These are phyloP conservation scores for Gentiana macrophylla DNA, from an alignment of 257 asterid genomes.

Conservation along the genomic window DNA sequence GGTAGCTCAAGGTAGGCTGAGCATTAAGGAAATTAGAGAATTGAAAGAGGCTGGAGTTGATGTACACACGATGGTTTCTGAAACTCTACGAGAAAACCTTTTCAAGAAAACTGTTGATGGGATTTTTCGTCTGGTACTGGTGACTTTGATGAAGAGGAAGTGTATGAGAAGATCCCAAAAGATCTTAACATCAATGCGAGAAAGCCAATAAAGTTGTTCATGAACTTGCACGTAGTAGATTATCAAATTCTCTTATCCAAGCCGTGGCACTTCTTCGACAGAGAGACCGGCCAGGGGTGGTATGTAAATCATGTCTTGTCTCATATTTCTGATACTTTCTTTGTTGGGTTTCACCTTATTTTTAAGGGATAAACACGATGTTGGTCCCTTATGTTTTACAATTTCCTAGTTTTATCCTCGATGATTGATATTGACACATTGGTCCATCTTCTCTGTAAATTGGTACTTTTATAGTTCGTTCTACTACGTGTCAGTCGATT, in stretches of 20 bases:
- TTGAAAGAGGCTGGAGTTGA: slow-evolving; percentile 77
- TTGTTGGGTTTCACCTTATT: background rate
- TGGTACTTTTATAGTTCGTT: no score
- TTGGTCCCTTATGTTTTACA: no score
- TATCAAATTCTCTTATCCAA: slow-evolving; percentile 77
- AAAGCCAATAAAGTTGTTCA: slow-evolving; percentile 66
- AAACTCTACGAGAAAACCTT: slow-evolving; percentile 68
- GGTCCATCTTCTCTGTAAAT: no score
- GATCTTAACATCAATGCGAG: slow-evolving; percentile 58
- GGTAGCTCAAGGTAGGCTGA: slow-evolving; percentile 75
- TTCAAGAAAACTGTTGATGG: slow-evolving; percentile 64
- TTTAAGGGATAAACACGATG: no score
- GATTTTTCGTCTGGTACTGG: slow-evolving; percentile 93
- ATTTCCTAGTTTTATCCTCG: no score
- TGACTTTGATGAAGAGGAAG: slow-evolving; percentile 81
- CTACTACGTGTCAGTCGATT: no score
- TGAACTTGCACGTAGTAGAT: slow-evolving; percentile 57
- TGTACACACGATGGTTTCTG: slow-evolving; percentile 68
- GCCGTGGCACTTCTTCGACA: slow-evolving; percentile 84
- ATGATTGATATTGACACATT: no score
- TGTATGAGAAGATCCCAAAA: slow-evolving; percentile 64
- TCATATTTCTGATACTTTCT: background rate
- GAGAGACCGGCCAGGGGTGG: slow-evolving; percentile 71
- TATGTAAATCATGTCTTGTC: slow-evolving; percentile 22
- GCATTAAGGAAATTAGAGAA: slow-evolving; percentile 82